Base-by-base conservation (phyloP, 2,329 filamentous ascomycete genomes). In the Elsinoe ampelina region DNA sequence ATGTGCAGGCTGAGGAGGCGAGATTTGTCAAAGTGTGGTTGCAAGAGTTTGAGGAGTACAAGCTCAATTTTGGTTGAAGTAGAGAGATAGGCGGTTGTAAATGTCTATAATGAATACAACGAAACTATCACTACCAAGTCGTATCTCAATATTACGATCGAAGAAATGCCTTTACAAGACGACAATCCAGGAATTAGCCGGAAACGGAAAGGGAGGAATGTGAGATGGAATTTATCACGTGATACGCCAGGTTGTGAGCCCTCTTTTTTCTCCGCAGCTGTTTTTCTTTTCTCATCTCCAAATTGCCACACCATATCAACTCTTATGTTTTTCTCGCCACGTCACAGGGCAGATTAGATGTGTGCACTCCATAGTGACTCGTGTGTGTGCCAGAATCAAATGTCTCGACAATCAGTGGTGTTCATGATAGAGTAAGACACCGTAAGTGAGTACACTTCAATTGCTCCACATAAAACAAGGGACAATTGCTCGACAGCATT, bases 1-100 rank as follows among this genome's bases (percentile, higher is more conserved):
- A 82, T 12, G 76, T 80, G 0, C 86, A 90, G 65, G 67, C 71
- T 41, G 69, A 78, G 60, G 75, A 86, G 62, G 71, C 81, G 10
- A 70, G 74, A 38, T 85, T 87, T 68, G 86, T 88, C 7, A 73
- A 78, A 62, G 77, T 74, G 47, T 91, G 87, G 87, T 65, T 90
- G 71, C 63, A 76, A 59, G 82, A 86, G 65, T 87, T 80, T 77
- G 45, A 67, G 51, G 52, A 55, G 38, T 55, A 38, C 19, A 52
- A 52, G 48, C 48, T 52, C 48, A 52, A 39, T 26, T 52, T 52
- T 52, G 48, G 48, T 13, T 52, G 30, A 19, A 19, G n/a, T 38
- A 10, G 34, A 20, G n/a, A 15, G 10, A 4, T 17, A n/a, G 47
- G 7, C 6, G n/a, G 47, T 19, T 10, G 20, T 13, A 7, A n/a